Base-by-base conservation (phyloP, 2,329 filamentous ascomycete species). In the Monascus ruber region DNA sequence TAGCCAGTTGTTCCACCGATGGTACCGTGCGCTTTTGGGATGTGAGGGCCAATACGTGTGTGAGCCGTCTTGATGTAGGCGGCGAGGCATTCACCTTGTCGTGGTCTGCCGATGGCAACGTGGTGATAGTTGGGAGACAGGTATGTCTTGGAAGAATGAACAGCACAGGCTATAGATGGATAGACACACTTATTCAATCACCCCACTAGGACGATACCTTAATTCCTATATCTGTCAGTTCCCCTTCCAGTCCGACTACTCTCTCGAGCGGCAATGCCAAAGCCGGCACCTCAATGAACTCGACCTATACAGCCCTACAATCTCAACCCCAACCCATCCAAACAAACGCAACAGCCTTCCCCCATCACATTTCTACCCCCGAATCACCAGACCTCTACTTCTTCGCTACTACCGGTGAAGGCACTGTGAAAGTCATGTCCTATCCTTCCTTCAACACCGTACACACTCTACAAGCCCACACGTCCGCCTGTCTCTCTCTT, bases 11-110 rank as follows among this genome's bases (percentile, higher is more conserved):
- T 47, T 68, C 66, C 1, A 63, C 59, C 1, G 68, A 71, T 51
- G 68, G 68, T 2, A 70, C 67, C 2, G 66, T 70, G 35, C 61
- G 66, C 32, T 65, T 71, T 44, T 71, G 68, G 68, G 68, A 71
- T 50, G 69, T 70, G 24, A 60, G 68, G 33, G 66, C 63, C 9
- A 70, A 70, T 50, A 63, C 55, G 2, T 70, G 66, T 42, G 62
- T 69, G 11, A 65, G 63, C 44, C 64, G 61, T 35, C 49, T 71
- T 5, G 65, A 70, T 44, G 59, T 71, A n/a, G 68, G 68, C 33
- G 66, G 66, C 25, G 68, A 71, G 44, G 65, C 66, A 9, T 68
- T 71, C 42, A 70, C 66, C 1, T 47, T 71, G 33, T 61, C 64
- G 6, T 71, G 68, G 68, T 64, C 64, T 33, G 60, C 63, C 1